These are phyloP conservation scores for Komagataella phaffii DNA, from an alignment of 805 yeast genomes.

Conservation along the genomic window DNA sequence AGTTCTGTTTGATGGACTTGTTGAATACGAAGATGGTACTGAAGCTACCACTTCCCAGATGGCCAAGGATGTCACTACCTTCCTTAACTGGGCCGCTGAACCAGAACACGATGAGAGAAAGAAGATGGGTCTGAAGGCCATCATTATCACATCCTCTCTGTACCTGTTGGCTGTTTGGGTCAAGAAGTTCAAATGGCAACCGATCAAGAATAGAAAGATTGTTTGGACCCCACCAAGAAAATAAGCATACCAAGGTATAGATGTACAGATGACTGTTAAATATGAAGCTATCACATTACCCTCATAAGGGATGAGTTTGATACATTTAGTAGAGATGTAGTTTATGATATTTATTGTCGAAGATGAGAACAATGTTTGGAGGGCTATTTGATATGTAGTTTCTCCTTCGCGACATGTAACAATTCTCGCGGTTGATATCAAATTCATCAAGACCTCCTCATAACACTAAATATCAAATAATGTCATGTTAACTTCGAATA, in stretches of 20 bases:
- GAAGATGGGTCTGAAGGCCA: constrained; percentile 89
- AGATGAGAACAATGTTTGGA: not conserved
- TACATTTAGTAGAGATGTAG: not conserved
- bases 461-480: not conserved
- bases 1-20: constrained; percentile 92
- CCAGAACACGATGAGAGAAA: constrained; percentile 99
- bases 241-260: constrained; percentile 11
- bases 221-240: constrained; percentile 87
- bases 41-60: constrained; percentile 97
- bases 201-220: constrained; percentile 89
- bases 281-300: not conserved
- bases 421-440: not conserved
- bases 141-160: constrained; percentile 64
- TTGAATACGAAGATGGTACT: constrained; percentile 98
- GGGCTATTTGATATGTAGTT: not conserved
- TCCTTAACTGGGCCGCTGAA: constrained; percentile 96
- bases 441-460: not conserved
- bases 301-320: not conserved
- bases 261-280: not conserved
- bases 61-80: constrained; percentile 96
- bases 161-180: constrained; percentile 80
- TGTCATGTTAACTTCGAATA: not conserved
- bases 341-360: not conserved
- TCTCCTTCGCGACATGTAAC: not conserved
- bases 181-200: constrained; percentile 97